Conservation (phyloP, 345 rosid genomes). For the Melaleuca alternifolia region DNA sequence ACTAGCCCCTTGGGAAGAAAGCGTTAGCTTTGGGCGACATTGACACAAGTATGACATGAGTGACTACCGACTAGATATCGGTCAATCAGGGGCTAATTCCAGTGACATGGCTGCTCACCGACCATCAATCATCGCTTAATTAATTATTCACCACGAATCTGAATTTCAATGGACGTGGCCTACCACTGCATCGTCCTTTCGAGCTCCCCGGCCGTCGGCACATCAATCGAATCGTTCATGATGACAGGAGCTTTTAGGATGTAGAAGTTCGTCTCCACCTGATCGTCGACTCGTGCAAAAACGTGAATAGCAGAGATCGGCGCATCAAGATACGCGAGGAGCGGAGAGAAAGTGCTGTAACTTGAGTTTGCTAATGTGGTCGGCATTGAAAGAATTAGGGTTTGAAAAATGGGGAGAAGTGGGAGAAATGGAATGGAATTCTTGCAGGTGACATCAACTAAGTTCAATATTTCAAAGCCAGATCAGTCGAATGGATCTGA, state of each 20-base stretch:
- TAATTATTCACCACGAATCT: neutral
- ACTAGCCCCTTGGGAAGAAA: neutral
- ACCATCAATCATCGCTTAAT: neutral
- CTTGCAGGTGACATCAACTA: neutral
- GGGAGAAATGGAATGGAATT: neutral
- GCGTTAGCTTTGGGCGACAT: neutral
- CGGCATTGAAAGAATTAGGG: neutral
- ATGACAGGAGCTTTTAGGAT: neutral
- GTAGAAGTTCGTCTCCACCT: neutral
- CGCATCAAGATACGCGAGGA: neutral
- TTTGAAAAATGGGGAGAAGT: neutral
- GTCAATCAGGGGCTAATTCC: neutral
- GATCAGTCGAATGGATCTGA: neutral
- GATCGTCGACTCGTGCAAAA: neutral
- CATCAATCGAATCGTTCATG: neutral
- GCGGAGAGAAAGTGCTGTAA: neutral
- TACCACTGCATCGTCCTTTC: neutral
- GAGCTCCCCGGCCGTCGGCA: neutral
- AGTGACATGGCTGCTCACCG: neutral
- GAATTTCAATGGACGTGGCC: neutral
- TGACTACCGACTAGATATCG: neutral
- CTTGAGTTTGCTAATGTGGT: neutral
- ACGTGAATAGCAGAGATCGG: neutral
- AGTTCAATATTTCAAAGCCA: neutral
- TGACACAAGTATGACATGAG: neutral